These are phyloP conservation scores for Ilex paraguariensis DNA, from an alignment of 305 asterid species.

Conservation along the genomic window DNA sequence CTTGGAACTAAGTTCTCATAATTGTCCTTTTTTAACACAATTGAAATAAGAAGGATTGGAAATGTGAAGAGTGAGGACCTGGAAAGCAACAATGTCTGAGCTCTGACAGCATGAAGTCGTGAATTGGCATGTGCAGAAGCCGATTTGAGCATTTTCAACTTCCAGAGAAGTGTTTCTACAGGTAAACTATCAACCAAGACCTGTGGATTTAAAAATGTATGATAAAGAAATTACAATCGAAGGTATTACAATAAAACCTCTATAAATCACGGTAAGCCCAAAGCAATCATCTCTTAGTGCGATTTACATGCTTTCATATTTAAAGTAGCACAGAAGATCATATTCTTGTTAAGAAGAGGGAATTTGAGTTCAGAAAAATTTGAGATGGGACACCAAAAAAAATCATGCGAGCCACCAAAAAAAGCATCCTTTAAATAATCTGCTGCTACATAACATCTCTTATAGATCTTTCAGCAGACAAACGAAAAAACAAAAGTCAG, in stretches of 20 bases:
- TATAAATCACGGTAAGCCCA: neutral
- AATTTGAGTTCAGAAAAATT: too few species aligned
- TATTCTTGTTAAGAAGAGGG: too few species aligned
- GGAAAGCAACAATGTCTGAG: conserved; percentile 64
- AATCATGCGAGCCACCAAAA: neutral
- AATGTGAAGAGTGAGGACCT: conserved; percentile 33
- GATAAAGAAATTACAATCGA: neutral
- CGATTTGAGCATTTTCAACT: conserved; percentile 62
- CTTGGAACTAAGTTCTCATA: neutral
- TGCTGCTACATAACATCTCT: neutral
- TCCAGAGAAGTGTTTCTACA: conserved; percentile 55
- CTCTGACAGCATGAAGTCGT: conserved; percentile 86
- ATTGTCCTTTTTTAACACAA: neutral
- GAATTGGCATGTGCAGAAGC: conserved; percentile 70
- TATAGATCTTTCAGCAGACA: too few species aligned
- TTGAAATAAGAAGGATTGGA: neutral
- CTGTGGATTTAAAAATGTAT: conserved; percentile 29
- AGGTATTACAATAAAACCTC: neutral
- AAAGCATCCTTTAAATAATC: too few species aligned
- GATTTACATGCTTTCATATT: too few species aligned
- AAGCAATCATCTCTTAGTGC: neutral
- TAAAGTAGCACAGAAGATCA: too few species aligned
- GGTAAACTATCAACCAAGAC: conserved; percentile 46
- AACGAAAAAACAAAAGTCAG: neutral
- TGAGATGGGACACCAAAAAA: neutral